Evolutionary conservation across 805 yeast genomes (phyloP), one percentile per base, ranked within the genome.

Genomic region (Saturnispora halmiae): DNA sequence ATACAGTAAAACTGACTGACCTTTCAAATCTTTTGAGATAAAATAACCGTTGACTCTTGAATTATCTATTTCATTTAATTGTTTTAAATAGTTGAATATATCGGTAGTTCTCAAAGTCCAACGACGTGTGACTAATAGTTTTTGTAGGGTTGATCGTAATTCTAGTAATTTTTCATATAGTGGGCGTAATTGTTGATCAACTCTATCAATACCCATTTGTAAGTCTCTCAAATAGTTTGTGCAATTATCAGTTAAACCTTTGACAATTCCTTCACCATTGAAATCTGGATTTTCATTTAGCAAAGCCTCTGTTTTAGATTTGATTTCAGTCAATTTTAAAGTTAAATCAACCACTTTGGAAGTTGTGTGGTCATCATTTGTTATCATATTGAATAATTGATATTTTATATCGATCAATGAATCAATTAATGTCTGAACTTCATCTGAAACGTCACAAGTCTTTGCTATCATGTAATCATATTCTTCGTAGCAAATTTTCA

Each of bases 21-120:
- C 82, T 52, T 73, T 70, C 3, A 70, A 50, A 22, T 59, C 53
- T 46, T 55, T 47, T 41, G 52, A 53, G 15, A 60, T 44, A 47
- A 81, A 80, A 47, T 69, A 68, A 4, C 84, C 84, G 40, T 72
- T 66, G 6, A 79, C 69, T 52, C 96, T 70, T 47, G 72, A 56
- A 39, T 77, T 81, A 56, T 90, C 96, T 46, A 92, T 78, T 43
- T 68, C 72, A 52, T 76, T 79, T 46, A 92, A 67, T 47, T 70
- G 69, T 53, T 79, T 77, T 61, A 87, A 95, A 58, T 83, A 88
- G 36, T 72, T 70, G 63, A 82, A 92, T 46, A 92, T 69, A 63
- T 92, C 99, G 0, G 98, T 92, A 54, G 88, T 95, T 55, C 99
- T 76, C 64, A 92, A 67, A 2, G 97, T 90, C 99, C 99, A 92